Evolutionary conservation across 2,329 filamentous ascomycete genomes (phyloP), one percentile per base, ranked within the genome.

Genomic region (Escovopsis weberi): DNA sequence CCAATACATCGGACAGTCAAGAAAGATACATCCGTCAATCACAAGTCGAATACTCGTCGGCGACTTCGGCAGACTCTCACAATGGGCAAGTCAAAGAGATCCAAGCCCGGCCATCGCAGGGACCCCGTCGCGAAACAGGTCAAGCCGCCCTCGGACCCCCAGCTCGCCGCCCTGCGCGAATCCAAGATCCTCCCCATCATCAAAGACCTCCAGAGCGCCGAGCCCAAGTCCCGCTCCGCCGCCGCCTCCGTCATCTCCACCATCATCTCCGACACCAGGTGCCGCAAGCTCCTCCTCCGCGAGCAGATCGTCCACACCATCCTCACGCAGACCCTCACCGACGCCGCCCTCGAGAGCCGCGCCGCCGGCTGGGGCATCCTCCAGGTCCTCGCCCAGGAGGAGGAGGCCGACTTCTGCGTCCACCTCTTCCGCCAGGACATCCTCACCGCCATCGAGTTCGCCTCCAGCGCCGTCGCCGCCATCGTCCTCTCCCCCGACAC

Each of bases 281-380:
- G 74, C 53, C 69, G 79, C 48, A 82, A 81, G 58, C 57, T 83
- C 43, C 66, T 83, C 19, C 62, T 82, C 46, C 66, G 78, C 19
- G 79, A 83, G 59, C 75, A 80, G 57, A 66, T 83, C 49, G 76
- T 82, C 37, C 70, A 70, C 50, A 72, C 73, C 41, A 57, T 83
- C 37, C 67, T 82, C 46, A 75, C 69, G 30, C 74, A 81, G 62
- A 80, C 75, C 28, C 60, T 82, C 43, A 77, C 75, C 23, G 78
- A 83, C 53, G 62, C 69, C 33, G 74, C 68, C 44, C 63, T 80
- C 41, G 77, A 82, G 59, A 76, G 75, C 51, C 68, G 74, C 39
- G 73, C 76, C 37, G 74, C 77, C 18, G 79, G 76, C n/a, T 83
- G 79, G 79, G 71, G 73, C 11, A 78, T 82, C 48, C 61, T 83